Evolutionary conservation across 306 rosid genomes (phyloP).

Genomic region (Canavalia ensiformis): DNA sequence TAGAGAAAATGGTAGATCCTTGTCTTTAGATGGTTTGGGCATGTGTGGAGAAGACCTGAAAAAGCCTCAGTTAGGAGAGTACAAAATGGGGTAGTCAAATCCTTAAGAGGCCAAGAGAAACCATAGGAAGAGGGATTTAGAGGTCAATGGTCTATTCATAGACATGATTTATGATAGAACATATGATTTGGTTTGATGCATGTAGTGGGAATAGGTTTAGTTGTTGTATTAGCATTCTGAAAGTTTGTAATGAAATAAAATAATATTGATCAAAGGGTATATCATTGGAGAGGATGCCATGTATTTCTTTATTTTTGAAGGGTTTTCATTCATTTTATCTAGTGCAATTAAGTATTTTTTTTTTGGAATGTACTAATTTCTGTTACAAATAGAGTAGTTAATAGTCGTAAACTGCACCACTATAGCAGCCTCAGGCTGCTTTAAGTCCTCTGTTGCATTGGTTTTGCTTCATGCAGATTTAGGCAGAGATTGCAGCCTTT

Average conservation of each 20-base stretch:
- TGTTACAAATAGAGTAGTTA: not conserved
- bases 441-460: not conserved
- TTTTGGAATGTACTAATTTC: not conserved
- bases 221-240: not conserved
- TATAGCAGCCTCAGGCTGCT: not conserved
- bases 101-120: too few species aligned
- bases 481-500: not conserved
- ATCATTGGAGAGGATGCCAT: not conserved
- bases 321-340: not conserved
- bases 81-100: too few species aligned
- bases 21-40: too few species aligned
- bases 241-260: not conserved
- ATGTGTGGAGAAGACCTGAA: too few species aligned
- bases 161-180: too few species aligned
- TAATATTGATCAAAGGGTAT: constrained; percentile 22
- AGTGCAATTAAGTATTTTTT: not conserved
- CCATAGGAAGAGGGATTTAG: too few species aligned
- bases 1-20: too few species aligned
- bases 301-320: not conserved
- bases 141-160: too few species aligned
- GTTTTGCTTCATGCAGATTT: not conserved
- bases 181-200: not conserved
- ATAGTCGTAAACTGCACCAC: not conserved
- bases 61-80: too few species aligned
- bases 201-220: not conserved